phyloP scores from a whole-genome alignment of 2,329 filamentous ascomycete species.

The Cladosporium sp. region DNA sequence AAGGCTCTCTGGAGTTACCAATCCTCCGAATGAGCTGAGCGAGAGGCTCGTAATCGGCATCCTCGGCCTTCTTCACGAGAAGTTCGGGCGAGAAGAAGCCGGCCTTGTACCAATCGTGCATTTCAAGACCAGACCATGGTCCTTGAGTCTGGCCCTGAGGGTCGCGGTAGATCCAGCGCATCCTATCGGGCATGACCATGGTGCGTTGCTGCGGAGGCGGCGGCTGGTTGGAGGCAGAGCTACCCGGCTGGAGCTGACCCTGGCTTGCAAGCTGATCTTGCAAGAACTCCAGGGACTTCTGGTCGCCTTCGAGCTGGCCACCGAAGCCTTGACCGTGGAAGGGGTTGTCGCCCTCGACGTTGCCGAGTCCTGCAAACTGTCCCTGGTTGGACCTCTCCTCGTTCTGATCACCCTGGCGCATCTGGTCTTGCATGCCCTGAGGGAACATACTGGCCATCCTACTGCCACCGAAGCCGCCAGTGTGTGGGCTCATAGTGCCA shows the following conservation, averaged over 20 bases:
- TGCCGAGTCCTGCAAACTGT: constrained; percentile 24
- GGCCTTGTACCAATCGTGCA: constrained; percentile 99
- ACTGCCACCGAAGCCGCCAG: constrained; percentile 39
- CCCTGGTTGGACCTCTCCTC: constrained; percentile 50
- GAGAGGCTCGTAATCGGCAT: constrained; percentile 88
- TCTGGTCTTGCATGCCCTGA: constrained; percentile 82
- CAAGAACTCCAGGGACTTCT: background rate
- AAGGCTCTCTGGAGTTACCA: constrained; percentile 94
- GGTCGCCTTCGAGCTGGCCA: constrained; percentile 18
- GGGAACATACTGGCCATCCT: constrained; percentile 73
- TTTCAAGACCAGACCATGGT: constrained; percentile 92
- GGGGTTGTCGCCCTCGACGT: constrained; percentile 16
- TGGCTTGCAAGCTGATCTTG: constrained; percentile 9
- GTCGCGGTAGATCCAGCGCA: constrained; percentile 98
- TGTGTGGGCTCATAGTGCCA: constrained; percentile 51
- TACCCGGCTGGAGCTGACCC: constrained; percentile 35
- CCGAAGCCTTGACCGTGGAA: constrained; percentile 16
- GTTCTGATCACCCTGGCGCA: constrained; percentile 58
- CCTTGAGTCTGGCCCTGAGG: constrained; percentile 90
- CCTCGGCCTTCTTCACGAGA: constrained; percentile 91
- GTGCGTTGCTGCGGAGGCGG: constrained; percentile 68
- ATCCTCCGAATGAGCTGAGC: constrained; percentile 93
- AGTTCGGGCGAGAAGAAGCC: constrained; percentile 96
- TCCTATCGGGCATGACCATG: constrained; percentile 99
- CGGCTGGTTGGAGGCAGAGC: constrained; percentile 60